A percentile compares a stretch with the other conserved stretches of the same genome.
phyloP scores from a whole-genome alignment of 2,329 filamentous ascomycete genomes.

The Elsinoe arachidis region DNA sequence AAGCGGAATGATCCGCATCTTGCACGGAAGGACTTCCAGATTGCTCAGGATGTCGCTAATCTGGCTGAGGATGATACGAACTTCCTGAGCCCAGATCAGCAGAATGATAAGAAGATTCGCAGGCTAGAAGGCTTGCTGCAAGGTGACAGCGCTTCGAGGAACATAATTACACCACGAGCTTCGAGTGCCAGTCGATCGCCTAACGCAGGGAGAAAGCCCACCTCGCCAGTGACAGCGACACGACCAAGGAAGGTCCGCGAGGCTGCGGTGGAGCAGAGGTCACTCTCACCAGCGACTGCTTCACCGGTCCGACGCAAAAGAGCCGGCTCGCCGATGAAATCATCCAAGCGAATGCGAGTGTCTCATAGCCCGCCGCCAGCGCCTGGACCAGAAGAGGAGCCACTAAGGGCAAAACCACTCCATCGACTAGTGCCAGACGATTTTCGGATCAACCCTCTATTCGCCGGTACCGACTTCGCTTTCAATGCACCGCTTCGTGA shows the following conservation, averaged over 20 bases:
- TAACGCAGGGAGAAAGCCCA: not conserved
- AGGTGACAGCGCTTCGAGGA: not conserved
- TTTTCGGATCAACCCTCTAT: conserved; percentile 72
- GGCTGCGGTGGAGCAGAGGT: not conserved
- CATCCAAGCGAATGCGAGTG: not conserved
- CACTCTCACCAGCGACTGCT: not conserved
- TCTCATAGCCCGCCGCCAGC: conserved; percentile 18
- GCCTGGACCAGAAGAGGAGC: conserved; percentile 29
- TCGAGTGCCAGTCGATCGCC: not conserved
- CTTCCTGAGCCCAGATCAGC: not conserved
- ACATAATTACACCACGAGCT: not conserved
- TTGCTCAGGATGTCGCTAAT: not conserved
- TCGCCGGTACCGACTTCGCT: conserved; percentile 65
- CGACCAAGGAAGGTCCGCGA: not conserved
- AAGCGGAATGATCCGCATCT: conserved; percentile 4
- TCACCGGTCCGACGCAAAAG: not conserved
- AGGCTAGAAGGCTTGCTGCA: conserved; percentile 7
- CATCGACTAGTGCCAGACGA: conserved; percentile 55
- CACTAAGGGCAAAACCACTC: conserved; percentile 51
- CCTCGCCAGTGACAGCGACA: not conserved
- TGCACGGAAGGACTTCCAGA: not conserved
- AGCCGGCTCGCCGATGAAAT: not conserved
- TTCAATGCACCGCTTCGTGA: conserved; percentile 67
- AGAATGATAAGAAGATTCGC: not conserved
- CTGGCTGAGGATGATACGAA: conserved; percentile 8